Evolutionary conservation across 2,329 filamentous ascomycete genomes (phyloP).

Genomic region (Metarhizium rileyi): DNA sequence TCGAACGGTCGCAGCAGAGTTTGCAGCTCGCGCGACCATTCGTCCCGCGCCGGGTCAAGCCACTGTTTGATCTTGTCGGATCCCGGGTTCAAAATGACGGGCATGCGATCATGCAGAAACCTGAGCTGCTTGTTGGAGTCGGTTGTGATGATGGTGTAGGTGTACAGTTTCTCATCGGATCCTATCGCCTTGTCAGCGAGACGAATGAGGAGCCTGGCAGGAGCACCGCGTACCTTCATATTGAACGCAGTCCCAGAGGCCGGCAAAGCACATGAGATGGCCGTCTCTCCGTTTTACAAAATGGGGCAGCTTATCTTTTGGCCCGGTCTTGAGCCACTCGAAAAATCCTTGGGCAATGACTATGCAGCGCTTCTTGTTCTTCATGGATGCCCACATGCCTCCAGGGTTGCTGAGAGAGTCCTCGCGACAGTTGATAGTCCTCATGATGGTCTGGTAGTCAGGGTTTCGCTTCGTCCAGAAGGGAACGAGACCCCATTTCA

Average conservation of each 20-base stretch:
- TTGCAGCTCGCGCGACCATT: slow-evolving; percentile 75
- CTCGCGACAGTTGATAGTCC: slow-evolving; percentile 90
- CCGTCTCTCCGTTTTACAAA: slow-evolving; percentile 76
- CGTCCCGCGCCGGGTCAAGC: slow-evolving; percentile 62
- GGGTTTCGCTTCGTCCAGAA: slow-evolving; percentile 86
- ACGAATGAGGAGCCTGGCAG: too few relatives aligned
- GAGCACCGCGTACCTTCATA: slow-evolving; percentile 57
- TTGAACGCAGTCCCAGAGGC: slow-evolving; percentile 80
- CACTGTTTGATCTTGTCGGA: slow-evolving; percentile 61
- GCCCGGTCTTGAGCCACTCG: slow-evolving; percentile 79
- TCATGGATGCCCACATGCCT: slow-evolving; percentile 91
- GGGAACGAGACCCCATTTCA: slow-evolving; percentile 94
- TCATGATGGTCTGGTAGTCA: slow-evolving; percentile 66
- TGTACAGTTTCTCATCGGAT: slow-evolving; percentile 60
- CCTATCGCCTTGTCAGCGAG: slow-evolving; percentile 2
- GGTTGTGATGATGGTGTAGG: slow-evolving; percentile 91
- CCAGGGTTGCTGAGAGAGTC: slow-evolving; percentile 68
- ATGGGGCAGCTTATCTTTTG: slow-evolving; percentile 74
- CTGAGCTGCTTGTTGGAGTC: slow-evolving; percentile 70
- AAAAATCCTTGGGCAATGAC: slow-evolving; percentile 89
- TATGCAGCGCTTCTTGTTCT: slow-evolving; percentile 77
- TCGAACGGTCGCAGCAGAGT: slow-evolving; percentile 67
- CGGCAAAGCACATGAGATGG: slow-evolving; percentile 78
- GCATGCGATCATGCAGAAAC: slow-evolving; percentile 93
- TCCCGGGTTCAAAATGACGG: slow-evolving; percentile 74